A percentile compares a stretch with the other conserved stretches of the same genome.
phyloP scores from a whole-genome alignment of 1,284 basidiomycete species.

The Cerioporus squamosus region DNA sequence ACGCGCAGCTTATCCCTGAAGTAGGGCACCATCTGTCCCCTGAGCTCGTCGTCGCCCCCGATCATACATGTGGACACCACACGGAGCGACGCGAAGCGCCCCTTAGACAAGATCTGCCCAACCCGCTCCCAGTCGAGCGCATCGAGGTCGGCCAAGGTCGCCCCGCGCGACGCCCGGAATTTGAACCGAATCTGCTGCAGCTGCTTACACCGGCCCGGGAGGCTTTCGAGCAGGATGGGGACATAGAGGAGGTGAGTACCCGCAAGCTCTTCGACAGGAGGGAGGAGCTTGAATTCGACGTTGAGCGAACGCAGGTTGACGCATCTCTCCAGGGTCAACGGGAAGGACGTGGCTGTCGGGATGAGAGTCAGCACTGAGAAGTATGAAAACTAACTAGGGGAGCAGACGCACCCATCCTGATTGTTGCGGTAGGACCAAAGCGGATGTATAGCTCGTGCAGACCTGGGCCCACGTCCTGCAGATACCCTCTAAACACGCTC shows the following conservation, averaged over 20 bases:
- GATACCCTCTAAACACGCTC: neutral
- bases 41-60: neutral
- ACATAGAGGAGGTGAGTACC: constrained; percentile 14
- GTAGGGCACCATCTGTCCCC: too few species aligned
- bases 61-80: constrained; percentile 16
- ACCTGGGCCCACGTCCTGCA: constrained; percentile 17
- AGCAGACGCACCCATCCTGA: too few species aligned
- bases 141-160: neutral
- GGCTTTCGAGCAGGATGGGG: constrained; percentile 11
- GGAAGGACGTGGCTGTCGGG: neutral
- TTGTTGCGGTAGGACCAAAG: neutral
- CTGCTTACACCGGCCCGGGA: constrained; percentile 2
- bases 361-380: neutral
- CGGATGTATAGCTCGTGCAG: constrained; percentile 22
- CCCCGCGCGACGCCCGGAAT: constrained; percentile 12
- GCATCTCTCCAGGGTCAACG: constrained; percentile 11
- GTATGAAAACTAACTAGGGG: too few species aligned
- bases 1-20: too few species aligned
- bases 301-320: constrained; percentile 7
- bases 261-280: neutral
- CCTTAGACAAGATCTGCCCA: constrained; percentile 6
- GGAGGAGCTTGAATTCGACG: constrained; percentile 15
- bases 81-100: constrained; percentile 14
- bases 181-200: constrained; percentile 23
- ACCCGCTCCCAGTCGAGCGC: constrained; percentile 21